Conservation (phyloP, 2,329 filamentous ascomycete genomes). For the Pseudogymnoascus sp. region DNA sequence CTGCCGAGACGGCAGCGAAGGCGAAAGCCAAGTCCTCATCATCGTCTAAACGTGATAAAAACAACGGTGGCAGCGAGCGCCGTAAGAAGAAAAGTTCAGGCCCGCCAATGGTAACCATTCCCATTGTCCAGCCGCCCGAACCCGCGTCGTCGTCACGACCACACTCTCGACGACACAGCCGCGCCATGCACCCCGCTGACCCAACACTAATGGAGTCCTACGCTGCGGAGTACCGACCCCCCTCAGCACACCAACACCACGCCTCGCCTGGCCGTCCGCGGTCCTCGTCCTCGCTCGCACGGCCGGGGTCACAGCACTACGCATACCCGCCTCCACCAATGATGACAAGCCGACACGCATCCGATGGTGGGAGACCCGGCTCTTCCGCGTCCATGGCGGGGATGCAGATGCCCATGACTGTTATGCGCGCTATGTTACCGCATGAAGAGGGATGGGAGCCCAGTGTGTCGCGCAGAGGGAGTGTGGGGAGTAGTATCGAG, state of each 20-base stretch:
- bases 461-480: constrained; percentile 29
- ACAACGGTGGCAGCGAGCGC: constrained; percentile 18
- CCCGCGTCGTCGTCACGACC: constrained; percentile 29
- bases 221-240: constrained; percentile 21
- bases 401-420: not conserved
- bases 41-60: not conserved
- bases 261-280: constrained; percentile 27
- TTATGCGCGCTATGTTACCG: constrained; percentile 31
- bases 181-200: constrained; percentile 25
- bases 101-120: constrained; percentile 20
- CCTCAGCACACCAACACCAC: constrained; percentile 25
- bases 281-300: constrained; percentile 17
- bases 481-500: not conserved
- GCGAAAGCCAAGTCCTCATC: constrained; percentile 10
- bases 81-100: constrained; percentile 20
- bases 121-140: constrained; percentile 22
- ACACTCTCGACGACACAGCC: constrained; percentile 23
- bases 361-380: constrained; percentile 25
- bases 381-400: constrained; percentile 29
- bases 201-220: constrained; percentile 40
- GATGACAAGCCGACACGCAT: constrained; percentile 20
- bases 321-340: constrained; percentile 14
- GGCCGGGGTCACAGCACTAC: constrained; percentile 14
- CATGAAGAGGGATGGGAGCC: constrained; percentile 40
- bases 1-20: constrained; percentile 31